Evolutionary conservation across 2,329 filamentous ascomycete species (phyloP).

Genomic region (Rosellinia necatrix): DNA sequence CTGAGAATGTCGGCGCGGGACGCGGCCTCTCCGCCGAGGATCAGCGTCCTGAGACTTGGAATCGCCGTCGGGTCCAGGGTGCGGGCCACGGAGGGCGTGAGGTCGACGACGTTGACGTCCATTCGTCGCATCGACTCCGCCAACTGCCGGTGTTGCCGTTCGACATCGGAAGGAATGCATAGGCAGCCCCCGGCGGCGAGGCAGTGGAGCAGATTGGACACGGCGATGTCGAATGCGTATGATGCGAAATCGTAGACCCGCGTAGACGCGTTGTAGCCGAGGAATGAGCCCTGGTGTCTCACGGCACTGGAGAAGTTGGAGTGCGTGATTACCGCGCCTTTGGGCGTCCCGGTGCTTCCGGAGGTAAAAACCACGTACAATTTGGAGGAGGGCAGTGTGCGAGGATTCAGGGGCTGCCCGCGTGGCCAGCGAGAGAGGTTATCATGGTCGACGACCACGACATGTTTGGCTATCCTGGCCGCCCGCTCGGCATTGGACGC

Average conservation of each 20-base stretch:
- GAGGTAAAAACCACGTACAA: conserved; percentile 12
- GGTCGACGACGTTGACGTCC: neutral
- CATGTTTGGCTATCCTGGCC: neutral
- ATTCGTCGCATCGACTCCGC: neutral
- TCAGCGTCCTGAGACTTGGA: neutral
- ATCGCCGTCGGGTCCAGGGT: neutral
- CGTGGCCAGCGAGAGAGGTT: neutral
- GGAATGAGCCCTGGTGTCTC: neutral
- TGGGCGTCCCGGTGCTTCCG: conserved; percentile 3
- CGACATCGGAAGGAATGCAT: conserved; percentile 6
- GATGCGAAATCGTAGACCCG: conserved; percentile 9
- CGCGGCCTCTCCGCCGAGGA: conserved; percentile 5
- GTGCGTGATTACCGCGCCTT: conserved; percentile 3
- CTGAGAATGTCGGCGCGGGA: neutral
- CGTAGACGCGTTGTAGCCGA: neutral
- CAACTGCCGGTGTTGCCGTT: neutral
- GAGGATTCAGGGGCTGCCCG: neutral
- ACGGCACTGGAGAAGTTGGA: conserved; percentile 1
- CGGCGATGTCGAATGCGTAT: conserved; percentile 10
- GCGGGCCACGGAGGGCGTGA: conserved; percentile 9
- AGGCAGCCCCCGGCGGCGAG: conserved; percentile 5
- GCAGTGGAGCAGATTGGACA: neutral
- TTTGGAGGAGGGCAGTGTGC: neutral
- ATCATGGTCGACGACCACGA: neutral
- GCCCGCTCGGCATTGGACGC: neutral